A percentile compares a stretch with the other conserved stretches of the same genome.
These are phyloP conservation scores for Gigaspora rosea DNA, from an alignment of 192 early-diverging fungal species.

Conservation along the genomic window DNA sequence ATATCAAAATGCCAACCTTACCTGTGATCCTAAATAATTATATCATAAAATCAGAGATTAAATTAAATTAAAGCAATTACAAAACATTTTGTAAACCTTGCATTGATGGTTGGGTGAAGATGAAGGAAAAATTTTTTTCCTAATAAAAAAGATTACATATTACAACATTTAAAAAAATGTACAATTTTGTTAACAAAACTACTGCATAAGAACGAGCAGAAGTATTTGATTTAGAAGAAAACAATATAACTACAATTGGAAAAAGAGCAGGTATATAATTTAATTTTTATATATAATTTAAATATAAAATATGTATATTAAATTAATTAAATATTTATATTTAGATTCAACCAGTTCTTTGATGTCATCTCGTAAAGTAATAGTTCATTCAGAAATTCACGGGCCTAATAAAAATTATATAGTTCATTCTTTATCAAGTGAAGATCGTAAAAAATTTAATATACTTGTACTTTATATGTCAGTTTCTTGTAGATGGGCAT, in stretches of 20 bases:
- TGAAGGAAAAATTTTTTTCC: constrained; percentile 1
- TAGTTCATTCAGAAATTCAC: not conserved
- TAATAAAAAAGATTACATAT: constrained; percentile 4
- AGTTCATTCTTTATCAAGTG: not conserved
- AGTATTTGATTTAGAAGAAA: no score
- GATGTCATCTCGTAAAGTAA: not conserved
- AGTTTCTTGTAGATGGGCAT: constrained; percentile 11
- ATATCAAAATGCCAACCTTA: no score
- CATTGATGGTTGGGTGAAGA: no score
- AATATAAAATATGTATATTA: not conserved
- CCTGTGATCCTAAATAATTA: not conserved
- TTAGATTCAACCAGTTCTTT: not conserved
- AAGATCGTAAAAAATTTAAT: not conserved
- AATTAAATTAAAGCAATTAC: not conserved
- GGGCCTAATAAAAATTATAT: not conserved
- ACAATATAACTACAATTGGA: not conserved
- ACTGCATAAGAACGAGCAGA: no score
- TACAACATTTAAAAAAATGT: constrained; percentile 4
- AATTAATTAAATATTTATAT: not conserved
- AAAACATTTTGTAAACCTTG: no score
- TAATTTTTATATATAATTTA: not conserved
- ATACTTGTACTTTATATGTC: not conserved
- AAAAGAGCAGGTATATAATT: not conserved
- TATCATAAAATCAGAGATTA: not conserved
- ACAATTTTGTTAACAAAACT: not conserved